phyloP scores from a whole-genome alignment of 306 rosid species.

The Fragaria nilgerrensis region DNA sequence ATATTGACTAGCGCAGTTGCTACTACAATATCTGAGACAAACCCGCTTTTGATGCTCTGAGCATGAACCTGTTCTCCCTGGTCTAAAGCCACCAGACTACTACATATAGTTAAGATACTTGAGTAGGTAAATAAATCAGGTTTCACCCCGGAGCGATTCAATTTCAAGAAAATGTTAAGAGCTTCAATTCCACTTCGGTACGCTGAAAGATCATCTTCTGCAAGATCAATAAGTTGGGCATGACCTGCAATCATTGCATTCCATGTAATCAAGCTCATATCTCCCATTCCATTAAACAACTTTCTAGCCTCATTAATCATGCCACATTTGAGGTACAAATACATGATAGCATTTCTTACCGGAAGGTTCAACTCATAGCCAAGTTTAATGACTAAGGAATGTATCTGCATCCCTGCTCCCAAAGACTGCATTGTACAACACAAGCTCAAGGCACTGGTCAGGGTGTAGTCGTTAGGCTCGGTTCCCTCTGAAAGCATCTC shows the following conservation, averaged over 20 bases:
- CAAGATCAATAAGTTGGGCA: conserved; percentile 63
- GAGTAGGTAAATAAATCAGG: conserved; percentile 81
- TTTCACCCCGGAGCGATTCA: conserved; percentile 59
- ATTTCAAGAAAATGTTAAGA: conserved; percentile 47
- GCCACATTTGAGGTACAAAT: conserved; percentile 73
- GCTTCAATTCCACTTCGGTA: conserved; percentile 65
- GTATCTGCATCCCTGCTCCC: conserved; percentile 65
- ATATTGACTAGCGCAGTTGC: conserved; percentile 67
- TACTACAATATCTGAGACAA: conserved; percentile 64
- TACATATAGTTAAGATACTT: conserved; percentile 67
- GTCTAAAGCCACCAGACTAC: conserved; percentile 64
- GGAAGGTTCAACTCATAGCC: conserved; percentile 57
- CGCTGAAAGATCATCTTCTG: conserved; percentile 56
- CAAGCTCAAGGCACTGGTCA: conserved; percentile 63
- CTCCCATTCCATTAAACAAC: conserved; percentile 55
- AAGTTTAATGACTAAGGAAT: conserved; percentile 51
- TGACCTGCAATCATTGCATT: conserved; percentile 87
- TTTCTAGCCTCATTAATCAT: conserved; percentile 56
- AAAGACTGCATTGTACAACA: conserved; percentile 56
- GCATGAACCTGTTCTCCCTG: conserved; percentile 90
- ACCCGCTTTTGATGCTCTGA: conserved; percentile 66
- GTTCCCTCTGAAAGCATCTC: conserved; percentile 59
- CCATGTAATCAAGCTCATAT: conserved; percentile 67
- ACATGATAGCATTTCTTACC: conserved; percentile 59
- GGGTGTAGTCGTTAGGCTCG: conserved; percentile 74